Base-by-base conservation (phyloP, 768 basidiomycete species). In the Polyporus arcularius region DNA sequence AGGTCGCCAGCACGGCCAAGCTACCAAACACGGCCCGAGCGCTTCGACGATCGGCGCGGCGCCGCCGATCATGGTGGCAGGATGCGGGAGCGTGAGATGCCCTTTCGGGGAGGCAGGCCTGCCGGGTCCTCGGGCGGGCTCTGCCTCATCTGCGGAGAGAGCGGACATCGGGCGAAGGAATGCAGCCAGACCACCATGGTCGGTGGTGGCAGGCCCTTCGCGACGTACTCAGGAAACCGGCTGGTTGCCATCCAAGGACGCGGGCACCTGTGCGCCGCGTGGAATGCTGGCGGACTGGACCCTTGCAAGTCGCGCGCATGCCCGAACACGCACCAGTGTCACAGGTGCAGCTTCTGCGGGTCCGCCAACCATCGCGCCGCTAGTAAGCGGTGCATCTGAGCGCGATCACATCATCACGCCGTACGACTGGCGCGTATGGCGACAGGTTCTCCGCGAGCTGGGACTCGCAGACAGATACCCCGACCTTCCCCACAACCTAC, bases 311-410 rank as follows among this genome's bases (percentile, higher is more conserved):
- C 49, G 45, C 31, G 50, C n/a, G 2, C 8, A 12, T 52, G 40
- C 58, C 50, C 49, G 10, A 21, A 30, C 9, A 30, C n/a, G 31
- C 1, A 53, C 21, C 10, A 32, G 6, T 41, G 39, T 49, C 58
- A 59, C 50, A 28, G 16, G 21, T 59, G 58, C 21, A 42, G 39
- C 12, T 59, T 53, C 41, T 59, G 58, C 26, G 58, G 58, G 2
- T 15, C 50, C 58, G 3, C 58, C 58, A 18, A 45, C 12, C 58
- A 59, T 59, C 49, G 10, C 32, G 50, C 49, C 31, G 2, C n/a
- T 12, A 30, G 14, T 21, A 11, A 41, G 8, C 38, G 15, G 28
- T 59, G 58, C 41, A 18, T 53, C 50, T 59, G 58, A 59, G n/a
- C 28, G 41, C 26, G 58, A 59, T 31, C 15, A 50, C 12, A 53